Conservation (phyloP, 1,284 basidiomycete genomes). For the Ustilago trichophora region DNA sequence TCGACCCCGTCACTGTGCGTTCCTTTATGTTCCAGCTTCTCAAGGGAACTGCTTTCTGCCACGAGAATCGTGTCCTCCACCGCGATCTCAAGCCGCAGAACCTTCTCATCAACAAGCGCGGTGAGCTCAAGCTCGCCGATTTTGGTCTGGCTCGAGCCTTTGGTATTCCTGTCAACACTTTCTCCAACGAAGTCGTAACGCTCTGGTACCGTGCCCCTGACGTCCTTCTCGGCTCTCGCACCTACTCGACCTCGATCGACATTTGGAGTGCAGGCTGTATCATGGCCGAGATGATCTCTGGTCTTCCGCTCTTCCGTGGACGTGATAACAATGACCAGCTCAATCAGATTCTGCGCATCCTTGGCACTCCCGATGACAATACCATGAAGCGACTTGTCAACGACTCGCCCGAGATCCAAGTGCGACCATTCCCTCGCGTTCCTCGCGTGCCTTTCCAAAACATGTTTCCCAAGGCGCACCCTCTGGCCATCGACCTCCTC, state of each 20-base stretch:
- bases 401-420: constrained; percentile 90
- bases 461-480: constrained; percentile 89
- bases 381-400: constrained; percentile 87
- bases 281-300: constrained; percentile 90
- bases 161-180: constrained; percentile 66
- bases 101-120: constrained; percentile 95
- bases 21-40: constrained; percentile 97
- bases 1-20: constrained; percentile 90
- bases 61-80: constrained; percentile 97
- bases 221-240: constrained; percentile 93
- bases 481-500: constrained; percentile 90
- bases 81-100: constrained; percentile 98
- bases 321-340: constrained; percentile 98
- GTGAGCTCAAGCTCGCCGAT: constrained; percentile 90
- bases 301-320: constrained; percentile 94
- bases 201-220: constrained; percentile 99
- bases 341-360: constrained; percentile 94
- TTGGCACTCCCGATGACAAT: constrained; percentile 92
- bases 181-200: constrained; percentile 74
- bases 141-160: constrained; percentile 86
- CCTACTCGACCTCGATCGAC: constrained; percentile 98
- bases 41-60: constrained; percentile 97
- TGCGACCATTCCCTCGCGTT: constrained; percentile 88
- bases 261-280: constrained; percentile 99
- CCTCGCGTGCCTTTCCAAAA: constrained; percentile 88